A percentile compares a stretch with the other conserved stretches of the same genome.
These are phyloP conservation scores for Pythium scleroteichum DNA, from an alignment of 352 stramenopile genomes.

Conservation along the genomic window DNA sequence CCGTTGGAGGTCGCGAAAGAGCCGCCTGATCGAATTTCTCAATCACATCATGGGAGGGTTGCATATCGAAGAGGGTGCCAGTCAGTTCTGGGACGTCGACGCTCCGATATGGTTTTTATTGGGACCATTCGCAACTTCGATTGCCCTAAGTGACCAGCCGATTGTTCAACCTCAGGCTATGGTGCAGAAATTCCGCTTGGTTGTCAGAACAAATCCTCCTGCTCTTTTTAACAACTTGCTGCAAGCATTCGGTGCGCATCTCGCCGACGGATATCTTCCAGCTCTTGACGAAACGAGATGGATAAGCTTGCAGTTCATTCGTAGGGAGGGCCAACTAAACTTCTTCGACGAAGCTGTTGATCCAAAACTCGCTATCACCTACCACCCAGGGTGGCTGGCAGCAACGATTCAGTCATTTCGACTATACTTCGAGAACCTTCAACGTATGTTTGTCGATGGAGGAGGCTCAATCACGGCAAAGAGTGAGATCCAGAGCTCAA, in stretches of 20 bases:
- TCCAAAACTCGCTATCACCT: constrained; percentile 44
- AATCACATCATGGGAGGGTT: constrained; percentile 69
- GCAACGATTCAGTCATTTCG: constrained; percentile 60
- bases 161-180: constrained; percentile 22
- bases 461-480: constrained; percentile 17
- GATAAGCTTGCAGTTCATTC: constrained; percentile 56
- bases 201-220: constrained; percentile 52
- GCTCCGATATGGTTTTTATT: constrained; percentile 62
- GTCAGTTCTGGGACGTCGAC: constrained; percentile 80
- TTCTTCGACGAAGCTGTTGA: constrained; percentile 59
- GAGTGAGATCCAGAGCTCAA: constrained; percentile 25
- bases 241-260: constrained; percentile 50
- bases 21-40: constrained; percentile 61
- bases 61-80: constrained; percentile 28
- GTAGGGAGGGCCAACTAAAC: constrained; percentile 46
- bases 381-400: constrained; percentile 43
- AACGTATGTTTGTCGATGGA: constrained; percentile 24
- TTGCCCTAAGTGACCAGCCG: constrained; percentile 39
- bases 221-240: constrained; percentile 65
- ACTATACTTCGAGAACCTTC: constrained; percentile 51
- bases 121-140: constrained; percentile 58
- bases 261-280: constrained; percentile 52
- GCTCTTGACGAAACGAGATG: constrained; percentile 60
- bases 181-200: constrained; percentile 49
- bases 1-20: constrained; percentile 58